Base-by-base conservation (phyloP, 768 basidiomycete species). In the Auriscalpium microsporum region DNA sequence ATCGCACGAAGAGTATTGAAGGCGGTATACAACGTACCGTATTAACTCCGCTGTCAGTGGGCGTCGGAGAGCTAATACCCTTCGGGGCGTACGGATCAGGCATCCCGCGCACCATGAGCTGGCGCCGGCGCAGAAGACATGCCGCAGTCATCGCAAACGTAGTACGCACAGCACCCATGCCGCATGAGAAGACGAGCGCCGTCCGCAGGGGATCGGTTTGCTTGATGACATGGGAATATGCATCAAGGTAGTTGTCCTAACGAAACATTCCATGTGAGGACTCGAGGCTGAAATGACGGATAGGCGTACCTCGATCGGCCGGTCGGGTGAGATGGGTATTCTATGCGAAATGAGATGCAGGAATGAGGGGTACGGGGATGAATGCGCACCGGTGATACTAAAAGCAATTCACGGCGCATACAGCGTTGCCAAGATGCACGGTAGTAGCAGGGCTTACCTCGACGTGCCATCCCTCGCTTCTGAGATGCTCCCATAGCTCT, bases 131-230 rank as follows among this genome's bases (percentile, higher is more conserved):
- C 2, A 97, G 77, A 37, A 99, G 75, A 55, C 85, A 82, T 0
- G 95, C 94, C 8, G 93, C 90, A n/a, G 86, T 81, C 96, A 98
- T 98, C 3, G 91, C 93, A 65, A 96, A 98, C 0, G 94, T 97
- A 2, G 94, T 94, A 17, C 95, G 80, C 1, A 97, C 94, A 2
- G 91, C 92, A 46, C 96, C 96, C 84, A 95, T 93, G 35, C 96
- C 95, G 67, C 95, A 97, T 49, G 89, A 93, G 68, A 98, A 97
- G 4, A 98, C 88, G 17, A 98, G 74, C 0, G 88, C 84, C 0
- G 92, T 93, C 16, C 75, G 75, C 4, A 86, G 71, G 2, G 95
- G 94, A 63, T 95, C 90, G 0, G 87, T 81, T 40, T 78, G 70
- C 58, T 83, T 81, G 56, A 99, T 87, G 36, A 95, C 84, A 3